Base-by-base conservation (phyloP, 768 basidiomycete species). In the Rhodosporidiobolus odoratus region DNA sequence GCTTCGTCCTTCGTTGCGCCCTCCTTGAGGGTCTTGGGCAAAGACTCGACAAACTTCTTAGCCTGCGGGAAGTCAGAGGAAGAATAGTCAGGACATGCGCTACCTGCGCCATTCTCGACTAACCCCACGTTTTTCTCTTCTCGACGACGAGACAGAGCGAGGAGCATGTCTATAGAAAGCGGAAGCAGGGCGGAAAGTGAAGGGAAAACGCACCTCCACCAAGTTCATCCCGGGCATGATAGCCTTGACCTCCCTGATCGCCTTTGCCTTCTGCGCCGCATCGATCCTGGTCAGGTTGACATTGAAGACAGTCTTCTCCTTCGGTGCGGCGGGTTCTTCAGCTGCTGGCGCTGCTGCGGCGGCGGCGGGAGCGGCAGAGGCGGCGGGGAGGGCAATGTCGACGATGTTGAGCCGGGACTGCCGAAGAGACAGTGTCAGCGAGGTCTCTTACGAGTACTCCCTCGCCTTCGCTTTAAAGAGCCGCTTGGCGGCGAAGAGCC, bases 241-340 rank as follows among this genome's bases (percentile, higher is more conserved):
- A 10, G 90, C 90, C 84, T 99, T 99, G 76, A 99, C 91, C 81
- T 98, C 96, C 76, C 90, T 87, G 78, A 99, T 99, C 77, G 97
- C 87, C 83, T 99, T 99, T 37, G 96, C 90, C 81, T 99, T 99
- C 62, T 90, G 84, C 17, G 85, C 83, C 4, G 92, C 86, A 71
- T 96, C 94, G 77, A 98, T 96, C 57, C 92, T 92, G 79, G 95
- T 92, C 50, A 99, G 85, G 81, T 87, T 92, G 78, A 97, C 89
- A 76, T 88, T 94, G 83, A 99, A 99, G 41, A 94, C 85, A 25
- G 93, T 96, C 87, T 98, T 98, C 83, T 97, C 96, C 82, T 96
- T 97, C 58, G 93, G 93, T 61, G 87, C 84, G 9, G 69, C 78
- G 71, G 86, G 88, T 65, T 89, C 90, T 2, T 82, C 82, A 23